A percentile compares a stretch with the other conserved stretches of the same genome.
Conservation (phyloP, 371 early-diverging fungal species). For the Mucor velutinosus region DNA sequence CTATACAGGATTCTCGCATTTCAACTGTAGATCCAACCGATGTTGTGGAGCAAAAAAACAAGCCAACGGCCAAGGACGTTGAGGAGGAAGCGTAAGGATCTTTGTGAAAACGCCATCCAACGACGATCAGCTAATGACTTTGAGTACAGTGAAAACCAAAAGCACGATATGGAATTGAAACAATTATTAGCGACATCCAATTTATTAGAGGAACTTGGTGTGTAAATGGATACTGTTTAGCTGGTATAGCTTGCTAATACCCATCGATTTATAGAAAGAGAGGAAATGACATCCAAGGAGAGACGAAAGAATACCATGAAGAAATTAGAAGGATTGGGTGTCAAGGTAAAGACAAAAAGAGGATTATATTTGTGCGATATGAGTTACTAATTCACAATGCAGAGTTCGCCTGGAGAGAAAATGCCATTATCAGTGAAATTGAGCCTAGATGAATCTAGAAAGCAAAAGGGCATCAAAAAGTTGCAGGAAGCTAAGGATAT, state of each 20-base stretch:
- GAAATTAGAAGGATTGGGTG: slow-evolving; percentile 45
- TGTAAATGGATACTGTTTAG: neutral
- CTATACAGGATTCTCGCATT: slow-evolving; percentile 37
- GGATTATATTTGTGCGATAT: neutral
- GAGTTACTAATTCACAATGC: neutral
- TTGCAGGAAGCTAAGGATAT: slow-evolving; percentile 50
- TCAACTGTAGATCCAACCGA: slow-evolving; percentile 18
- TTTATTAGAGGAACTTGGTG: slow-evolving; percentile 48
- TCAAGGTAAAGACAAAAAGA: slow-evolving; percentile 25
- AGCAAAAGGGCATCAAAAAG: slow-evolving; percentile 17
- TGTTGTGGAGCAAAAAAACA: slow-evolving; percentile 7
- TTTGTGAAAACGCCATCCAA: neutral
- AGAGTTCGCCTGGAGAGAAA: slow-evolving; percentile 12
- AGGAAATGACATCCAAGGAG: slow-evolving; percentile 50
- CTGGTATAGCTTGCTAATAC: neutral
- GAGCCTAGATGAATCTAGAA: slow-evolving; percentile 32
- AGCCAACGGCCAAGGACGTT: slow-evolving; percentile 25
- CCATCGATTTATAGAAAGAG: slow-evolving; percentile 29
- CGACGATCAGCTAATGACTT: neutral
- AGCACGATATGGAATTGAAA: slow-evolving; percentile 43
- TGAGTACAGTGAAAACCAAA: slow-evolving; percentile 38
- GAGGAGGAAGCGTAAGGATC: slow-evolving; percentile 42
- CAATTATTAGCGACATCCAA: slow-evolving; percentile 42
- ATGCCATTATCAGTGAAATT: slow-evolving; percentile 35
- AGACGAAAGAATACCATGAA: slow-evolving; percentile 41